Percentiles rank a stretch among this genome's conserved stretches.
phyloP scores from a whole-genome alignment of 2,329 filamentous ascomycete species.

The Hirsutella rhossiliensis region DNA sequence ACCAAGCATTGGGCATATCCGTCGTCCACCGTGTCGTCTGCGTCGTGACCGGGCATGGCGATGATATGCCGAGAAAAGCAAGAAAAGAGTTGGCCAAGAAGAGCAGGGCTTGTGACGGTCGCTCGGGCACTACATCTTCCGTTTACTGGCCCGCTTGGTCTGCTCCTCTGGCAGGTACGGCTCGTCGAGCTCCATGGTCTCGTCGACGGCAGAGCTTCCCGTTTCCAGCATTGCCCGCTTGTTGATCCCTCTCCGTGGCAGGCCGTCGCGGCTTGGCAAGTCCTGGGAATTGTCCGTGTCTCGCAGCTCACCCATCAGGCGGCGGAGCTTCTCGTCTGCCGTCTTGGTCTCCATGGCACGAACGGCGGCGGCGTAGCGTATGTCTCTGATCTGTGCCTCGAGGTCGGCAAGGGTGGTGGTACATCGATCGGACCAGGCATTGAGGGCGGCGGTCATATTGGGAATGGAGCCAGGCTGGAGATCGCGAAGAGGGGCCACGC shows the following conservation, averaged over 20 bases:
- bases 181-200: conserved; percentile 45
- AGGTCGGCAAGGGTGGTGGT: conserved; percentile 60
- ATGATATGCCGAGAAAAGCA: too few relatives aligned
- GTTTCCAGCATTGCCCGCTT: conserved; percentile 30
- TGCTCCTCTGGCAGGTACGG: conserved; percentile 33
- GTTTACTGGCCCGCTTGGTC: conserved; percentile 38
- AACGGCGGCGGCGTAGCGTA: conserved; percentile 46
- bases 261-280: conserved; percentile 10
- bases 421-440: conserved; percentile 71
- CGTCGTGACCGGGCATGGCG: too few relatives aligned
- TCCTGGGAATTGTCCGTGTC: conserved; percentile 26
- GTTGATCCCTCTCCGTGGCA: conserved; percentile 13
- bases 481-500: conserved; percentile 78
- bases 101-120: too few relatives aligned
- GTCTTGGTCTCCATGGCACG: conserved; percentile 37
- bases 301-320: conserved; percentile 33
- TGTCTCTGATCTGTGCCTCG: conserved; percentile 58
- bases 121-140: conserved; percentile 35
- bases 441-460: conserved; percentile 54
- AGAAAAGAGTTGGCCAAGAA: too few relatives aligned
- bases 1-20: too few relatives aligned
- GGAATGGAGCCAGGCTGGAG: conserved; percentile 62
- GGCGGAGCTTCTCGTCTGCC: conserved; percentile 35
- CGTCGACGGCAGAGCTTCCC: conserved; percentile 29
- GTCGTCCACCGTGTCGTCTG: too few relatives aligned